phyloP scores from a whole-genome alignment of 306 rosid genomes.

The Sphenostylis stenocarpa region DNA sequence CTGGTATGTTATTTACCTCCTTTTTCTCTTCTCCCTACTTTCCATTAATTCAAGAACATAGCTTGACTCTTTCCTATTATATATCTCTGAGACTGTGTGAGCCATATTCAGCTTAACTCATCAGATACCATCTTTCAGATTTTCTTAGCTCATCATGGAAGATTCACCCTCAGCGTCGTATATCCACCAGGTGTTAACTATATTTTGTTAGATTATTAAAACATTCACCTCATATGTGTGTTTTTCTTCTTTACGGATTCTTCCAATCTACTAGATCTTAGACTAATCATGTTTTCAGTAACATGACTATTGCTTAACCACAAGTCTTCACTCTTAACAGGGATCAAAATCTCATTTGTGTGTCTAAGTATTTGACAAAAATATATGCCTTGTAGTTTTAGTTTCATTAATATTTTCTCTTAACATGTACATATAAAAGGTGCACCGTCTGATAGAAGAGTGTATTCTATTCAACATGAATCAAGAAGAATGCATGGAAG shows the following conservation, averaged over 20 bases:
- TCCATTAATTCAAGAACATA: neutral
- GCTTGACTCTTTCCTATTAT: neutral
- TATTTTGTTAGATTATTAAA: neutral
- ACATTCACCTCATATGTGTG: neutral
- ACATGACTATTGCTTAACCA: too few relatives aligned
- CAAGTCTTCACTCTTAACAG: too few relatives aligned
- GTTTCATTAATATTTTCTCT: neutral
- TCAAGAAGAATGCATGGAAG: slow-evolving; percentile 96
- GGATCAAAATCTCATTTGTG: neutral
- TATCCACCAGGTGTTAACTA: slow-evolving; percentile 63
- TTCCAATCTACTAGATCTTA: too few relatives aligned
- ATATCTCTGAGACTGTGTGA: neutral
- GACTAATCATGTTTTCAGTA: too few relatives aligned
- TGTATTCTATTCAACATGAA: slow-evolving; percentile 85
- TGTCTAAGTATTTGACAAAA: neutral
- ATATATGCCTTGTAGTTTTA: too few relatives aligned
- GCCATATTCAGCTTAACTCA: neutral
- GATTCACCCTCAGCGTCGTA: slow-evolving; percentile 65
- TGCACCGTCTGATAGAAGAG: slow-evolving; percentile 90
- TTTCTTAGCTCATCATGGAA: slow-evolving; percentile 41
- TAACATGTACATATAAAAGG: slow-evolving; percentile 37
- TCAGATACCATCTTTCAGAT: neutral
- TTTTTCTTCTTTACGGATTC: too few relatives aligned
- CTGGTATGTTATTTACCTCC: neutral
- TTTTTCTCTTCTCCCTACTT: neutral